Base-by-base conservation (phyloP, 2,329 filamentous ascomycete species). In the Stenocarpella maydis region DNA sequence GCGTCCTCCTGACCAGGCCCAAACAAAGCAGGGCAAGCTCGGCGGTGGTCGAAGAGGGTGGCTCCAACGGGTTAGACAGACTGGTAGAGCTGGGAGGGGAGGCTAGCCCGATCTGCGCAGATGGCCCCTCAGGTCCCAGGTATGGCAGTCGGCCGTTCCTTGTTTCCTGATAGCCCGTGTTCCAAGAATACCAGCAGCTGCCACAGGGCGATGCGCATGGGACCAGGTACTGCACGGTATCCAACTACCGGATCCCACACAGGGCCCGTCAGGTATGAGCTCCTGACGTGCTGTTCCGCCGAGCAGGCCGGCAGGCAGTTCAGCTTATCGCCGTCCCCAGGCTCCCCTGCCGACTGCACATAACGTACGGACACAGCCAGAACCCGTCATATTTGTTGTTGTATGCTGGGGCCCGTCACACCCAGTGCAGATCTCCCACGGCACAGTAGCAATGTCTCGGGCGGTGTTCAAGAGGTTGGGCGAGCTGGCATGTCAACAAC, bases 301-400 rank as follows among this genome's bases (percentile, higher is more conserved):
- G 34, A 37, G n/a, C 34, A 39, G 41, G 50, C 52, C 53, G 28
- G 58, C 14, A 41, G 58, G 58, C 28, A 63, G 58, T 37, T 63
- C 58, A 49, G 49, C 49, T 63, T 63, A 49, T 43, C 58, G 43
- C 58, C 58, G 41, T 61, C 10, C 55, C 55, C 24, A 31, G 55
- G 26, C 55, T 31, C 55, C 55, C 54, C 55, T 31, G 34, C 34
- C 34, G 34, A 37, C 9, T 37, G 34, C 34, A 37, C 34, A 37
- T 10, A 12, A 2, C 34, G 34, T 37, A 2, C 5, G 12, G 34
- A 2, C 6, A 37, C 9, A 10, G 34, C 34, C 28, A n/a, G 31
- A 67, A 52, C 64, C 58, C 65, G 65, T 67, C 65, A 67, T 67
- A 37, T 58, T 58, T n/a, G n/a, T n/a, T n/a, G n/a, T n/a, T n/a